Conservation (phyloP, 225 moss, liverwort and hornwort species). For the Neckera pumila region DNA sequence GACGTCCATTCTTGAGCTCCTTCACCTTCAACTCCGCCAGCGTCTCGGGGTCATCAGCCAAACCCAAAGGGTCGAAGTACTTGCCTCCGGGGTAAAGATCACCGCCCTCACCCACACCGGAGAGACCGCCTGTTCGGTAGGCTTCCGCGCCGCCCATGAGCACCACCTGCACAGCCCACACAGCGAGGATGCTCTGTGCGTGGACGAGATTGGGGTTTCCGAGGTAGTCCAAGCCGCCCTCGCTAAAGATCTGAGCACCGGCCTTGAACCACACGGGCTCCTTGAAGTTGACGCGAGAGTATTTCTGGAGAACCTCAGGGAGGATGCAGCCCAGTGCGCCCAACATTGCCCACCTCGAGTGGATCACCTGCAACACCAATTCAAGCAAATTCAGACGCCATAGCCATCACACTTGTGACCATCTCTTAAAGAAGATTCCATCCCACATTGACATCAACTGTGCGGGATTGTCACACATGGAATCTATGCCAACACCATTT, state of each 20-base stretch:
- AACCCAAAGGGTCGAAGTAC: constrained; percentile 53
- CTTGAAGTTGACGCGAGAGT: constrained; percentile 29
- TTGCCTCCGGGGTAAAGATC: constrained; percentile 49
- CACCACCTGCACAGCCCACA: constrained; percentile 53
- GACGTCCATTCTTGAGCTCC: constrained; percentile 46
- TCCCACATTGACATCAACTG: not conserved
- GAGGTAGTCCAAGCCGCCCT: constrained; percentile 42
- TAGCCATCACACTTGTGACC: not conserved
- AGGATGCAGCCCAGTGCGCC: constrained; percentile 28
- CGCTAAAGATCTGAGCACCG: constrained; percentile 39
- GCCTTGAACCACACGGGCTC: constrained; percentile 58
- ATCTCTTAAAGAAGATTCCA: not conserved
- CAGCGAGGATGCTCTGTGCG: constrained; percentile 48
- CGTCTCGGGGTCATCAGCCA: constrained; percentile 48
- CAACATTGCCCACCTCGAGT: constrained; percentile 42
- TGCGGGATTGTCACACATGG: not conserved
- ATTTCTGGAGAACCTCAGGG: constrained; percentile 41
- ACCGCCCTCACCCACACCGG: constrained; percentile 30
- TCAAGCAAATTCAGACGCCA: not conserved
- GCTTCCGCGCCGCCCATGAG: constrained; percentile 40
- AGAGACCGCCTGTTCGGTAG: constrained; percentile 18
- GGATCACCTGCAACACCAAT: constrained; percentile 21
- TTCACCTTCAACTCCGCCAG: constrained; percentile 46
- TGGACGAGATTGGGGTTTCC: constrained; percentile 43
- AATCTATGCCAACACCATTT: not conserved